A percentile compares a stretch with the other conserved stretches of the same genome.
Conservation (phyloP, 2,329 filamentous ascomycete genomes). For the Cladorrhinum sp. region DNA sequence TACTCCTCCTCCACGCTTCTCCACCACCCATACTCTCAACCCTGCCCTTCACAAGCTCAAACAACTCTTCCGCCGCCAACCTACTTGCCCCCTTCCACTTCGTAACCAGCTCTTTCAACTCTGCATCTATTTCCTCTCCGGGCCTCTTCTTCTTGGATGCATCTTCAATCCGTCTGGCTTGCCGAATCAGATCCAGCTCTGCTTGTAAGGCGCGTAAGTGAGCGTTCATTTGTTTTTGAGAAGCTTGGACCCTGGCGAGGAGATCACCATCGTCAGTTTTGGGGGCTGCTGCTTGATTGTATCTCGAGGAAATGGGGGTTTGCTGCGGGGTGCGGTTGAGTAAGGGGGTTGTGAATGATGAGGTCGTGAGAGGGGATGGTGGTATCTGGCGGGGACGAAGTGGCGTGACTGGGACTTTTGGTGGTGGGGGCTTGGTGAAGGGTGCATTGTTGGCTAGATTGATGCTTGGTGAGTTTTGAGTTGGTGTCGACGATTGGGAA, state of each 20-base stretch:
- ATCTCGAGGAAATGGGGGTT: not conserved
- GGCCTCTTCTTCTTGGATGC: not conserved
- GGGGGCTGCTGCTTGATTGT: not conserved
- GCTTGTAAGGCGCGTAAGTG: constrained; percentile 23
- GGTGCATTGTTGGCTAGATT: not conserved
- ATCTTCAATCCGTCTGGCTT: constrained; percentile 50
- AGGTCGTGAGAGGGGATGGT: not conserved
- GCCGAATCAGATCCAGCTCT: constrained; percentile 37
- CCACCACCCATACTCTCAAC: constrained; percentile 47
- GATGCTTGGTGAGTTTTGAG: not conserved
- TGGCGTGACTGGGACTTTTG: not conserved
- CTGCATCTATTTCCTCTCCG: constrained; percentile 40
- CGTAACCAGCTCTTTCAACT: constrained; percentile 52
- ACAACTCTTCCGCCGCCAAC: constrained; percentile 65
- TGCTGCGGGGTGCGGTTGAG: not conserved
- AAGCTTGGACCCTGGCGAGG: constrained; percentile 17
- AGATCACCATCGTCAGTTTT: constrained; percentile 19
- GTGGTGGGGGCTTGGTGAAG: not conserved
- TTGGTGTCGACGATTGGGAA: not conserved
- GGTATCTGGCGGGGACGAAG: not conserved
- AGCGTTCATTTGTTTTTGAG: constrained; percentile 7
- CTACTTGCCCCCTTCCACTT: constrained; percentile 62
- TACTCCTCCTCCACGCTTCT: constrained; percentile 31
- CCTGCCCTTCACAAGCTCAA: constrained; percentile 53
- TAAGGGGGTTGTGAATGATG: not conserved